Conservation (phyloP, 805 yeast species). For the Cyberlindnera subsufficiens region DNA sequence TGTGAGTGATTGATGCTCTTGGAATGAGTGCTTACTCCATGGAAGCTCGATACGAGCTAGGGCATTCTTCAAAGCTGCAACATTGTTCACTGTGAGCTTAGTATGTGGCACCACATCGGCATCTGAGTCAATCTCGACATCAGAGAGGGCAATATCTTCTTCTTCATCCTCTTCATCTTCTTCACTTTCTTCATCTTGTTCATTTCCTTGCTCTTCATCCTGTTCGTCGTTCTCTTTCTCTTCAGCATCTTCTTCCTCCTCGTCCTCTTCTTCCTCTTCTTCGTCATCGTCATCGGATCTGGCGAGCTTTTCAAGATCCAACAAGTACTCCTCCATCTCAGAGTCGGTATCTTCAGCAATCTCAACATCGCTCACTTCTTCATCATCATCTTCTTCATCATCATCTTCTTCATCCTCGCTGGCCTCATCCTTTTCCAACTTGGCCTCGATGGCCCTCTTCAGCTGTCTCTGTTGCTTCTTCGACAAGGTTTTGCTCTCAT, state of each 20-base stretch:
- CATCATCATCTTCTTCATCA: conserved; percentile 19
- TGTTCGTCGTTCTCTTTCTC: conserved; percentile 35
- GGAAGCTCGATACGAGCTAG: conserved; percentile 59
- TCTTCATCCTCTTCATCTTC: conserved; percentile 62
- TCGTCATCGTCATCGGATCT: conserved; percentile 43
- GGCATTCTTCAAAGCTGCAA: conserved; percentile 71
- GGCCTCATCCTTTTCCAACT: conserved; percentile 18
- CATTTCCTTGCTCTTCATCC: conserved; percentile 40
- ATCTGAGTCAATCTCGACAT: conserved; percentile 88
- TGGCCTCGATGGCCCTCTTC: conserved; percentile 36
- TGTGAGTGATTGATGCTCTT: conserved; percentile 75
- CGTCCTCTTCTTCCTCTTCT: conserved; percentile 25
- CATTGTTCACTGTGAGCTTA: conserved; percentile 82
- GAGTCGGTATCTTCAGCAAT: conserved; percentile 40
- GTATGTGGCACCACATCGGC: conserved; percentile 93
- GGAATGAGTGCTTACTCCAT: conserved; percentile 60
- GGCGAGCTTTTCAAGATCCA: conserved; percentile 50
- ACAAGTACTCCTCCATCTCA: conserved; percentile 37
- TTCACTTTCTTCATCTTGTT: conserved; percentile 44
- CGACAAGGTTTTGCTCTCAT: conserved; percentile 47
- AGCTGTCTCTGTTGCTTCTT: conserved; percentile 59
- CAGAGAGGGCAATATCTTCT: conserved; percentile 83
- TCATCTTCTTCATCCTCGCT: conserved; percentile 20
- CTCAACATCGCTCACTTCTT: conserved; percentile 24
- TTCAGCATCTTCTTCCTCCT: conserved; percentile 29